Evolutionary conservation across 768 basidiomycete species (phyloP).

Genomic region (Kwoniella europaea): DNA sequence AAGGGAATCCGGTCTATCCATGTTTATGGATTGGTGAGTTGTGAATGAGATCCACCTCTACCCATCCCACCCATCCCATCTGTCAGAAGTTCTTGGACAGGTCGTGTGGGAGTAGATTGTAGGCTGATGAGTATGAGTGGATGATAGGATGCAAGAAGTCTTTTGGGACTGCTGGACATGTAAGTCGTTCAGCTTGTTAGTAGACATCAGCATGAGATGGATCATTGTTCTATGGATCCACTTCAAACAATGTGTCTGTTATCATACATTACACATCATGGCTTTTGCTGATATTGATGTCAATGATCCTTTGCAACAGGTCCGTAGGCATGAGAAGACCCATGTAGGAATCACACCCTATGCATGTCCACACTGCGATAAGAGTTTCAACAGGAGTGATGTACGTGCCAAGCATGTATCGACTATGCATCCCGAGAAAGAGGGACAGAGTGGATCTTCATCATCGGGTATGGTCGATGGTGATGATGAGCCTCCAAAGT

Average conservation of each 20-base stretch:
- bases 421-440: conserved; percentile 38
- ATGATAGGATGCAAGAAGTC: conserved; percentile 39
- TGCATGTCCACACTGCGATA: conserved; percentile 45
- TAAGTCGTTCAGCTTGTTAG: conserved; percentile 8
- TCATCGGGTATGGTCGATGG: conserved; percentile 1
- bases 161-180: conserved; percentile 47
- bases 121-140: neutral
- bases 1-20: conserved; percentile 25
- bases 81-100: no score
- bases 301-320: neutral
- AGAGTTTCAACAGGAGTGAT: conserved; percentile 44
- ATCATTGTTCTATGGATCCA: neutral
- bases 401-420: conserved; percentile 43
- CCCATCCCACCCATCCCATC: neutral
- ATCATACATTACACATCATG: neutral
- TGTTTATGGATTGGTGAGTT: conserved; percentile 40
- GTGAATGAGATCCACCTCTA: neutral
- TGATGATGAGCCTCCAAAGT: conserved; percentile 14
- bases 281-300: neutral
- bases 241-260: neutral
- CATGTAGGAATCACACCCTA: conserved; percentile 44
- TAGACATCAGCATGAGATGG: neutral
- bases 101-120: neutral
- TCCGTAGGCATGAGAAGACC: conserved; percentile 41
- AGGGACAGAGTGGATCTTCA: conserved; percentile 2